A percentile compares a stretch with the other conserved stretches of the same genome.
Conservation (phyloP, 345 rosid genomes). For the Gossypium longicalyx region DNA sequence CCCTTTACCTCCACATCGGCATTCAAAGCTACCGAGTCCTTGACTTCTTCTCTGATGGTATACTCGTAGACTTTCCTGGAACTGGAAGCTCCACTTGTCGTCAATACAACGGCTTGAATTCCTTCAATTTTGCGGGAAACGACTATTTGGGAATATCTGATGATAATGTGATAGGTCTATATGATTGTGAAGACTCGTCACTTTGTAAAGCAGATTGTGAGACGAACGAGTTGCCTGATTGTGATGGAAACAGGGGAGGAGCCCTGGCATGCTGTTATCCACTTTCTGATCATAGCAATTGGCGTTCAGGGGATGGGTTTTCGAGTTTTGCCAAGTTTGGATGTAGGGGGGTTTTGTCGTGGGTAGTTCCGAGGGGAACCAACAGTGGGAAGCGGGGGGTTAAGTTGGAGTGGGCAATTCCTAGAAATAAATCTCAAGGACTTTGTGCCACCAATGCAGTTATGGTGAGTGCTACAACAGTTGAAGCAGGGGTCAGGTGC, state of each 20-base stretch:
- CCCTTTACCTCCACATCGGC: conserved; percentile 52
- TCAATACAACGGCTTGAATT: conserved; percentile 54
- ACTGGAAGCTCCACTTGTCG: conserved; percentile 41
- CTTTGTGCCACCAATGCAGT: conserved; percentile 44
- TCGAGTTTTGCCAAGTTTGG: conserved; percentile 62
- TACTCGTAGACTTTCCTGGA: conserved; percentile 64
- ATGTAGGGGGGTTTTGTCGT: conserved; percentile 74
- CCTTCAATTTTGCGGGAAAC: conserved; percentile 43
- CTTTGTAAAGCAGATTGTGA: conserved; percentile 66
- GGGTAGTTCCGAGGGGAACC: conserved; percentile 59
- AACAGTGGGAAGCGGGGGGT: conserved; percentile 62
- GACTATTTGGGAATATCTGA: conserved; percentile 49
- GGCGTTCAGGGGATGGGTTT: conserved; percentile 60
- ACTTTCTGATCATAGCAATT: conserved; percentile 61
- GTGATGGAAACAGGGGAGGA: conserved; percentile 47
- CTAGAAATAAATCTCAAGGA: conserved; percentile 39
- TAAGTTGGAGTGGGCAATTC: conserved; percentile 81
- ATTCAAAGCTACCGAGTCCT: conserved; percentile 41
- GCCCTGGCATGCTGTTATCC: conserved; percentile 76
- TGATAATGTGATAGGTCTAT: conserved; percentile 65
- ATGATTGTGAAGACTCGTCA: conserved; percentile 82
- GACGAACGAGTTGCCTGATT: conserved; percentile 51
- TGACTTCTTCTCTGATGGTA: conserved; percentile 64
- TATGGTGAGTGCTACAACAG: conserved; percentile 54
- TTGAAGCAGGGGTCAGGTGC: conserved; percentile 61